phyloP scores from a whole-genome alignment of 2,329 filamentous ascomycete species.

The Pezizomycotina sp. region DNA sequence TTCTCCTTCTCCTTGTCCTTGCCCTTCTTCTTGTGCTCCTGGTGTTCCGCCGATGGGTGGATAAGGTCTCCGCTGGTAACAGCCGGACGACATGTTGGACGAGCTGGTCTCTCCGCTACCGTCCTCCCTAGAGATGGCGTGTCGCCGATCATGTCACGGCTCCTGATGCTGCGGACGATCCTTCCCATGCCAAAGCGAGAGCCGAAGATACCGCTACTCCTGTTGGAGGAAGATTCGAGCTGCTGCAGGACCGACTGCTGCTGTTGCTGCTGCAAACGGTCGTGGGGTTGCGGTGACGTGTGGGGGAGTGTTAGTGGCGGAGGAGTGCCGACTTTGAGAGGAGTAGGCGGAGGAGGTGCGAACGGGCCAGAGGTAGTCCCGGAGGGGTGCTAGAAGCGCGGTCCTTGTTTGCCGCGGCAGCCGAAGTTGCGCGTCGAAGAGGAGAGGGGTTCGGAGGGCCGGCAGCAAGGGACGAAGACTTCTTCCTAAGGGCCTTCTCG shows the following conservation, averaged over 20 bases:
- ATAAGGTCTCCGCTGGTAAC: slow-evolving; percentile 17
- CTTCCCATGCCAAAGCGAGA: slow-evolving; percentile 16
- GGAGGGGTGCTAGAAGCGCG: slow-evolving; percentile 8
- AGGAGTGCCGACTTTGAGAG: too few relatives aligned
- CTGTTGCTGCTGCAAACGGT: too few relatives aligned
- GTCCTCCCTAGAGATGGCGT: slow-evolving; percentile 16
- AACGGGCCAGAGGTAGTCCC: too few relatives aligned
- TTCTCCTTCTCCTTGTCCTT: slow-evolving; percentile 6
- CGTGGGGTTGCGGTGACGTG: too few relatives aligned
- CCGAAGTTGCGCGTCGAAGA: slow-evolving; percentile 15
- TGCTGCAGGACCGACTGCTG: too few relatives aligned
- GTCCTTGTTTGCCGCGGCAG: slow-evolving; percentile 10
- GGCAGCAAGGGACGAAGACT: slow-evolving; percentile 8
- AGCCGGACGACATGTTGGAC: too few relatives aligned
- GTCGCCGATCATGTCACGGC: slow-evolving; percentile 17
- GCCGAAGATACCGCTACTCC: slow-evolving; percentile 5
- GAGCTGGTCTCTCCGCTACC: slow-evolving; percentile 16
- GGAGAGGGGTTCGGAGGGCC: slow-evolving; percentile 6
- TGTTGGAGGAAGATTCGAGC: too few relatives aligned
- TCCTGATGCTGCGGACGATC: slow-evolving; percentile 17
- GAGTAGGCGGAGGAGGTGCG: too few relatives aligned
- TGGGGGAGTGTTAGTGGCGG: too few relatives aligned
- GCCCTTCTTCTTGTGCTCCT: slow-evolving; percentile 9
- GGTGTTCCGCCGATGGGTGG: slow-evolving; percentile 11
- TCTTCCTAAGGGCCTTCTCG: slow-evolving; percentile 15